Evolutionary conservation across 495 filamentous ascomycete species (phyloP), one percentile per base, ranked within the genome.

Genomic region (Lophium mytilinum): DNA sequence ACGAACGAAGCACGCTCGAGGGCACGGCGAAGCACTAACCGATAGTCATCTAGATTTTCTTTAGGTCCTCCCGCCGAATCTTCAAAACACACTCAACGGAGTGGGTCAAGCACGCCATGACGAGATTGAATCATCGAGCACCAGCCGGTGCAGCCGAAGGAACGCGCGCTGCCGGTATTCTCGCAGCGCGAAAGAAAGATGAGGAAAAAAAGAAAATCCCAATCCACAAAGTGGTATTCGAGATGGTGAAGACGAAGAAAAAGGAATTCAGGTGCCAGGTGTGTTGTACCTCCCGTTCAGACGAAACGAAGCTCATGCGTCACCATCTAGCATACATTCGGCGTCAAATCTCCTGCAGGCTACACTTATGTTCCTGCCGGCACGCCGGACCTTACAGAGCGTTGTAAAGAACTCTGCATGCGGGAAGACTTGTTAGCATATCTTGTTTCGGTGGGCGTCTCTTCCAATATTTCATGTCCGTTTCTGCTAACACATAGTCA

Each of bases 281-380:
- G n/a, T 48, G 17, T 36, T 33, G 6, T 34, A 52, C 18, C 18
- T 12, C 14, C 34, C 35, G 4, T 53, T 56, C 24, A 12, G 30
- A n/a, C 4, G 21, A 12, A 14, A 1, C 1, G n/a, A 42, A 19
- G 15, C 17, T 18, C 7, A 21, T 33, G 10, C 3, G 12, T 21
- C 36, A 10, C 11, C 11, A 15, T 74, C 7, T 53, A 68, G 67
- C 30, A 45, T 19, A 65, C 64, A 19, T 68, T 56, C 19, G 69
- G 73, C 47, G 62, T 65, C 12, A 54, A 58, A 21, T 59, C 89
- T 24, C 89, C 89, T 2, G 78, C 76, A n/a, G 89, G 88, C 7
- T 95, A 88, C 61, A 85, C 83, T 24, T 94, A 90, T 66, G 83
- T 96, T 53, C 84, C 88, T n/a, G 79, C 83, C 51, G 90, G 90